Conservation (phyloP, 2,329 filamentous ascomycete species). For the Fusarium sp. region DNA sequence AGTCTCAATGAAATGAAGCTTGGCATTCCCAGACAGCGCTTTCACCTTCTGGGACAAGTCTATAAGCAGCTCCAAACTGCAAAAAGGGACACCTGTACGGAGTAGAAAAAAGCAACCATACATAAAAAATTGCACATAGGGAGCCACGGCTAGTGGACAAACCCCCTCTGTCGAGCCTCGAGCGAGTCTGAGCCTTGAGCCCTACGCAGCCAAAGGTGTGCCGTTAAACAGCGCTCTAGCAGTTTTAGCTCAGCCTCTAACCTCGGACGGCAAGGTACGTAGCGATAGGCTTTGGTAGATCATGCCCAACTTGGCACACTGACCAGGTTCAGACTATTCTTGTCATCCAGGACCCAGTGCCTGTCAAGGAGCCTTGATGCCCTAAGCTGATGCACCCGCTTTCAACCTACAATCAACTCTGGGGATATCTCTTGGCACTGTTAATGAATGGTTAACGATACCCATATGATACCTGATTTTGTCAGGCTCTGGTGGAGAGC, state of each 20-base stretch:
- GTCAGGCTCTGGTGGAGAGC: conserved; percentile 4
- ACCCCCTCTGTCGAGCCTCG: conserved; percentile 4
- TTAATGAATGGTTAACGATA: conserved; percentile 22
- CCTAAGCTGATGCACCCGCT: conserved; percentile 22
- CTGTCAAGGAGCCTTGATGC: conserved; percentile 23
- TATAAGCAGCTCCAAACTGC: conserved; percentile 1
- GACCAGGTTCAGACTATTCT: conserved; percentile 30
- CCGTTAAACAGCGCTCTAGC: conserved; percentile 5
- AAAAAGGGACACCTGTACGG: neutral
- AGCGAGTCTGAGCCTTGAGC: conserved; percentile 1
- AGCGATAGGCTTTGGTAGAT: conserved; percentile 35
- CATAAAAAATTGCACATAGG: conserved; percentile 14
- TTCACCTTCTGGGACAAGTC: conserved; percentile 29
- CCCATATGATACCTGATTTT: neutral
- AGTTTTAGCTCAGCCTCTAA: conserved; percentile 7
- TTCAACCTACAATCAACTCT: conserved; percentile 26
- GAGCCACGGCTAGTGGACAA: conserved; percentile 7
- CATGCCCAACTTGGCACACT: conserved; percentile 33
- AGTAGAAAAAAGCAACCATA: conserved; percentile 8
- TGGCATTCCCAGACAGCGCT: conserved; percentile 28
- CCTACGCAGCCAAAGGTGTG: conserved; percentile 26
- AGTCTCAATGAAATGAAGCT: conserved; percentile 33
- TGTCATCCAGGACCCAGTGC: conserved; percentile 13
- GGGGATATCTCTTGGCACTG: conserved; percentile 43
- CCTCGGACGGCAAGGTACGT: conserved; percentile 10